phyloP scores from a whole-genome alignment of 441 rosid genomes.

The Euphorbia celastroides region DNA sequence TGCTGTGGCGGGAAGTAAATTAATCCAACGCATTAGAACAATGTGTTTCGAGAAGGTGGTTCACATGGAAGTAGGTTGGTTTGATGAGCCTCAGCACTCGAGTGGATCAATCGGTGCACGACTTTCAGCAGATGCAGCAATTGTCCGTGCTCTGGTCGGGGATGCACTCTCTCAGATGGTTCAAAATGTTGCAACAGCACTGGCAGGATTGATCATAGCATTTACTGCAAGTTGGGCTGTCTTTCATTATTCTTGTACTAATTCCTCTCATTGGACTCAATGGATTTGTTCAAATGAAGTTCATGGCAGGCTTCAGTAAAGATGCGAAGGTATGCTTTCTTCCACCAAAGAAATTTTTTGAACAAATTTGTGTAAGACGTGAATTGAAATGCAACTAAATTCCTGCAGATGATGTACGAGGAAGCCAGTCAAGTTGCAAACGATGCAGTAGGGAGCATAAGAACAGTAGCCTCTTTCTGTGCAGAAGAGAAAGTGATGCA shows the following conservation, averaged over 20 bases:
- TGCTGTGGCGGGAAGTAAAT: slow-evolving; percentile 56
- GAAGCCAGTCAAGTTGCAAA: slow-evolving; percentile 86
- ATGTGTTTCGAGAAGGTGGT: slow-evolving; percentile 82
- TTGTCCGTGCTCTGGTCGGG: slow-evolving; percentile 56
- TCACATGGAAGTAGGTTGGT: slow-evolving; percentile 77
- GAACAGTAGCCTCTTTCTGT: slow-evolving; percentile 87
- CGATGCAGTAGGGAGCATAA: slow-evolving; percentile 82
- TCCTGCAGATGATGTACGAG: slow-evolving; percentile 60
- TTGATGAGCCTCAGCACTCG: slow-evolving; percentile 64
- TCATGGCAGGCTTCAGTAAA: slow-evolving; percentile 68
- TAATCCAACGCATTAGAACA: slow-evolving; percentile 51
- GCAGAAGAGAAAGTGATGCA: slow-evolving; percentile 78
- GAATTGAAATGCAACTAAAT: background rate
- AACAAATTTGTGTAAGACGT: background rate
- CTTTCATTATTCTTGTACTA: slow-evolving; percentile 54
- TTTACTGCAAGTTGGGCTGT: slow-evolving; percentile 72
- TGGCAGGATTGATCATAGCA: slow-evolving; percentile 60
- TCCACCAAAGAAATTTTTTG: background rate
- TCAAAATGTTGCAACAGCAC: slow-evolving; percentile 47
- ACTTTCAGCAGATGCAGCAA: slow-evolving; percentile 76
- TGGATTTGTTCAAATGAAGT: slow-evolving; percentile 52
- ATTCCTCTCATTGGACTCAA: slow-evolving; percentile 58
- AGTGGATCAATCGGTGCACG: slow-evolving; percentile 78
- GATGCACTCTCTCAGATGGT: slow-evolving; percentile 56
- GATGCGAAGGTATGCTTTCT: slow-evolving; percentile 53